Conservation (phyloP, 2,329 filamentous ascomycete genomes). For the Calonectria hawksworthii region DNA sequence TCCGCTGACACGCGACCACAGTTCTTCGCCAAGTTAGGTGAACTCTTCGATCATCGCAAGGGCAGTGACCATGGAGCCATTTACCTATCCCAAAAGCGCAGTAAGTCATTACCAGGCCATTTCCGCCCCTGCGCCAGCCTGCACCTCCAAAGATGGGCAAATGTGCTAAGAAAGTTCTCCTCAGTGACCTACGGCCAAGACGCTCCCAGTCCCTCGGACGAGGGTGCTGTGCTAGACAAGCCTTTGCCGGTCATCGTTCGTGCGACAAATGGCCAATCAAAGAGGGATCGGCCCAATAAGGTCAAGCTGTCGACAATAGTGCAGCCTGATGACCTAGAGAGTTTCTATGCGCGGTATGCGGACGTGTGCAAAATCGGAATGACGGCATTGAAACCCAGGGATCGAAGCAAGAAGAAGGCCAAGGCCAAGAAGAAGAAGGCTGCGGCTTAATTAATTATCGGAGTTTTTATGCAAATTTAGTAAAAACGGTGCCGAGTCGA, state of each 20-base stretch:
- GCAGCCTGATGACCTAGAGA: conserved; percentile 79
- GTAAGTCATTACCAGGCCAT: conserved; percentile 59
- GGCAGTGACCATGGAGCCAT: conserved; percentile 80
- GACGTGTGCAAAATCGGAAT: conserved; percentile 93
- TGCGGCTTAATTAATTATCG: conserved; percentile 27
- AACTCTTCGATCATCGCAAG: conserved; percentile 77
- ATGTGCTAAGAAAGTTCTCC: conserved; percentile 22
- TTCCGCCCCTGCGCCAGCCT: not conserved
- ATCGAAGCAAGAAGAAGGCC: conserved; percentile 88
- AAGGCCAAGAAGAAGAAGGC: conserved; percentile 80
- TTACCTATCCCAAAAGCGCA: conserved; percentile 82
- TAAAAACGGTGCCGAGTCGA: not conserved
- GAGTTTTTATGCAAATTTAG: not conserved
- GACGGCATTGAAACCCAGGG: conserved; percentile 90
- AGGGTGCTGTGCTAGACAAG: conserved; percentile 71
- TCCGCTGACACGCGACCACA: conserved; percentile 51
- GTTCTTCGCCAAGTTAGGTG: conserved; percentile 80
- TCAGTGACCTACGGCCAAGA: conserved; percentile 62
- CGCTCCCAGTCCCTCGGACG: conserved; percentile 57
- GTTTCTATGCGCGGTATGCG: conserved; percentile 87
- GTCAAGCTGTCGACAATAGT: conserved; percentile 89
- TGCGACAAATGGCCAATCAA: conserved; percentile 84
- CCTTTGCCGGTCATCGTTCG: conserved; percentile 84
- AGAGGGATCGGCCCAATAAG: conserved; percentile 68
- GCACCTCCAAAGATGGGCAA: not conserved